Evolutionary conservation across 2,329 filamentous ascomycete species (phyloP), one percentile per base, ranked within the genome.

Genomic region (Conoideocrella luteorostrata): DNA sequence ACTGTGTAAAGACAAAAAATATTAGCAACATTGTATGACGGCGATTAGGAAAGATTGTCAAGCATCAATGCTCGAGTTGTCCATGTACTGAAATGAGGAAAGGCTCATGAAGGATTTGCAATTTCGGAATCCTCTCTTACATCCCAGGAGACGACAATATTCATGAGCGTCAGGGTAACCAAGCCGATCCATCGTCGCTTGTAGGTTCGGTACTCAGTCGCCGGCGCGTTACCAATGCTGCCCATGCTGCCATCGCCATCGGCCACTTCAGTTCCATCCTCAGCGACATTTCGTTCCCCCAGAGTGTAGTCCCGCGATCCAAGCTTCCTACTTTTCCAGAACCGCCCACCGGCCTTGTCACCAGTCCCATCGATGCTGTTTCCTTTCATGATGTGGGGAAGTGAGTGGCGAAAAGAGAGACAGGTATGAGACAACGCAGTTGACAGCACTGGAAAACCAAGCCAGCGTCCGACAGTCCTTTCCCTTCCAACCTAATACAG

Each of bases 91-190:
- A 23, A 10, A 13, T 29, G 24, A 12, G 24, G 30, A 33, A 18
- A 33, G 10, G 30, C 13, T 18, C 12, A n/a, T n/a, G n/a, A n/a
- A n/a, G n/a, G n/a, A n/a, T n/a, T n/a, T n/a, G n/a, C n/a, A n/a
- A n/a, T n/a, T n/a, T n/a, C n/a, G n/a, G n/a, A n/a, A n/a, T 21
- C 11, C 18, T n/a, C 11, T 23, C 88, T 74, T 75, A 93, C 88
- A 77, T 94, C 88, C 91, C 91, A 97, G 58, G 87, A 94, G 33
- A 95, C 84, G 48, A 97, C 80, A 44, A 96, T 84, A 61, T 97
- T 98, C 66, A 97, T 71, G 56, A 97, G 66, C 6, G 89, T 84
- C 58, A 97, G 67, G 64, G 95, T 87, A 18, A 78, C 67, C 41
- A 98, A 70, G 1, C 93, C 93, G 61, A 95, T 86, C 82, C 88